Conservation (phyloP, 495 filamentous ascomycete species). For the Hypoxylon subgilvum region DNA sequence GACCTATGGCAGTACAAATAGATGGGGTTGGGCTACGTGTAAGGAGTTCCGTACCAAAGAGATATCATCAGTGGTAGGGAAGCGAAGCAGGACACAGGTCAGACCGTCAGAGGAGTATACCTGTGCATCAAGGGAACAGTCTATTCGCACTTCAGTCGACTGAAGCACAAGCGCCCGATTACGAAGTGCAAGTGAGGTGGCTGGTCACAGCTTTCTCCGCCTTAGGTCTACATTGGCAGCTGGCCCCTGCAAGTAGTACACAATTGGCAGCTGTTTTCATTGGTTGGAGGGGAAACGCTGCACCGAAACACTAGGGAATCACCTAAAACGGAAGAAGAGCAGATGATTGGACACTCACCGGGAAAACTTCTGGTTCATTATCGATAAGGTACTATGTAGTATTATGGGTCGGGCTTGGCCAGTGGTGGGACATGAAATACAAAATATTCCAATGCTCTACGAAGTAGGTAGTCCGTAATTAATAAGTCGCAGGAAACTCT, state of each 20-base stretch:
- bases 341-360: slow-evolving; percentile 15
- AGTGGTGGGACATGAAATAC: no score
- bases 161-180: slow-evolving; percentile 23
- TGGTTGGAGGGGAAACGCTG: slow-evolving; percentile 36
- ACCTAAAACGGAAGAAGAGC: background rate
- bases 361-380: background rate
- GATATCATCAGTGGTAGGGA: background rate
- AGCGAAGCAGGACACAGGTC: no score
- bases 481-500: no score
- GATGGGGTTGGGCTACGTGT: slow-evolving; percentile 32
- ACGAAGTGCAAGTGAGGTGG: slow-evolving; percentile 28
- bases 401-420: no score
- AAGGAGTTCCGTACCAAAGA: slow-evolving; percentile 1
- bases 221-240: background rate
- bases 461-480: no score
- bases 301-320: slow-evolving; percentile 8
- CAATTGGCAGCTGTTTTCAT: slow-evolving; percentile 22
- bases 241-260: slow-evolving; percentile 20
- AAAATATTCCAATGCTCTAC: no score
- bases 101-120: no score
- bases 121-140: no score
- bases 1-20: background rate
- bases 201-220: slow-evolving; percentile 25
- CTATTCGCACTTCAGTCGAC: no score
- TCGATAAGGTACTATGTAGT: slow-evolving; percentile 11